Conservation (phyloP, 2,329 filamentous ascomycete species). For the Cercospora sp. region DNA sequence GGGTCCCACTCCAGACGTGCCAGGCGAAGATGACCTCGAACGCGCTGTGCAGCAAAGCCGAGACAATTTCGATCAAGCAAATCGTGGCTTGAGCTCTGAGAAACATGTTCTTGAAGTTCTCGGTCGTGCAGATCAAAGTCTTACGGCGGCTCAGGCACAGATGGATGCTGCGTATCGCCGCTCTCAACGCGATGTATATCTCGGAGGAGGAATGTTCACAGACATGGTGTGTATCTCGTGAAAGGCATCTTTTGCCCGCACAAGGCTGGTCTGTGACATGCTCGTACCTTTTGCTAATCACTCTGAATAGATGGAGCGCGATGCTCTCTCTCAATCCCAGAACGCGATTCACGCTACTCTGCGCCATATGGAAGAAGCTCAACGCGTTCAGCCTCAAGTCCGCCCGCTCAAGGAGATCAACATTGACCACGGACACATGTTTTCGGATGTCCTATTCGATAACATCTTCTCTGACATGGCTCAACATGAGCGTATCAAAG, state of each 20-base stretch:
- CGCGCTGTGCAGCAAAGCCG: constrained; percentile 39
- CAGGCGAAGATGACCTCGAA: constrained; percentile 56
- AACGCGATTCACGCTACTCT: constrained; percentile 36
- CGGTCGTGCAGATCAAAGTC: constrained; percentile 40
- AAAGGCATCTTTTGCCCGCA: neutral
- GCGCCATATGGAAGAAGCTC: constrained; percentile 30
- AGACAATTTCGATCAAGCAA: constrained; percentile 43
- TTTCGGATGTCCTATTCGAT: constrained; percentile 37
- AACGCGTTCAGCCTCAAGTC: constrained; percentile 30
- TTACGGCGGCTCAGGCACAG: constrained; percentile 41
- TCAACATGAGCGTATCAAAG: constrained; percentile 34
- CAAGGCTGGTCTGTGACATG: neutral
- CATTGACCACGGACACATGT: constrained; percentile 35
- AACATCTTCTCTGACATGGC: constrained; percentile 36
- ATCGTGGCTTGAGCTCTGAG: constrained; percentile 44
- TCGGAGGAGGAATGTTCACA: constrained; percentile 47
- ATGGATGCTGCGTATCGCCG: constrained; percentile 48
- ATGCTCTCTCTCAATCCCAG: constrained; percentile 53
- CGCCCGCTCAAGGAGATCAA: constrained; percentile 24
- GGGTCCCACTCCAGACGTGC: constrained; percentile 54
- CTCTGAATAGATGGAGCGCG: constrained; percentile 48
- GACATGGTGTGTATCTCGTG: constrained; percentile 43
- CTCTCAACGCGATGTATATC: constrained; percentile 52
- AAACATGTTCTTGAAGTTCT: constrained; percentile 41
- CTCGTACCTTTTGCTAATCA: neutral